Conservation (phyloP, 208 protist species). For the Leishmania tarentolae region DNA sequence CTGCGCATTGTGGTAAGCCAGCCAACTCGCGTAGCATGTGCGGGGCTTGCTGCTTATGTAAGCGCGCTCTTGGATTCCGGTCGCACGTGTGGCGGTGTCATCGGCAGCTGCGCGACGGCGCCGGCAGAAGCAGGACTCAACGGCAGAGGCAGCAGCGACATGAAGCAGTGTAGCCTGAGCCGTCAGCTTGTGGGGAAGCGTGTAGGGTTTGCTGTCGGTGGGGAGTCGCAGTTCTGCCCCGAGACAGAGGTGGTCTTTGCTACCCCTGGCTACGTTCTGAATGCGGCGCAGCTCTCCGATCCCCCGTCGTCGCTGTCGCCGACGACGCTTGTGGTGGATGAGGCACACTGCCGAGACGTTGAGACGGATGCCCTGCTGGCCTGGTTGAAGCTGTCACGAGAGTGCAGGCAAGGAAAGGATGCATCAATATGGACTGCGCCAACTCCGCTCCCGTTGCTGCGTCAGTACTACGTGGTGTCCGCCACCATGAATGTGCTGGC, state of each 20-base stretch:
- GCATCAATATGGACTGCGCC: not conserved
- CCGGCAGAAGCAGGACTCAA: not conserved
- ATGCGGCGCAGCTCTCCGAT: conserved; percentile 31
- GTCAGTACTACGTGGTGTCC: conserved; percentile 78
- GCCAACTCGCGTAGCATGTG: conserved; percentile 78
- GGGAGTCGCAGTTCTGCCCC: conserved; percentile 42
- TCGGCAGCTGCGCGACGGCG: not conserved
- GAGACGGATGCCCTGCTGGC: conserved; percentile 73
- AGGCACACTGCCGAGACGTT: conserved; percentile 76
- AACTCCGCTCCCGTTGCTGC: conserved; percentile 11
- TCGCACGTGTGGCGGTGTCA: not conserved
- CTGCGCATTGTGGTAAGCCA: conserved; percentile 83
- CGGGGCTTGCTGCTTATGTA: conserved; percentile 59
- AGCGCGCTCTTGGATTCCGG: conserved; percentile 27
- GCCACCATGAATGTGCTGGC: conserved; percentile 56
- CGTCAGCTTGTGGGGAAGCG: conserved; percentile 44
- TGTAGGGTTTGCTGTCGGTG: conserved; percentile 78
- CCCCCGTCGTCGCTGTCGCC: conserved; percentile 32
- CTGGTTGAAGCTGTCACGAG: conserved; percentile 41
- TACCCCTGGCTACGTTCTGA: conserved; percentile 72
- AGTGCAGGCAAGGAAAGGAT: not conserved
- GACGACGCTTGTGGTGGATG: conserved; percentile 78
- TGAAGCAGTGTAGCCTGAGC: not conserved
- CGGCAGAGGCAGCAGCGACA: not conserved
- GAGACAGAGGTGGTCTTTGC: conserved; percentile 81